Percentiles rank a stretch among this genome's conserved stretches.
Evolutionary conservation across 352 stramenopile species (phyloP).

Genomic region (Stramenopiles sp.): DNA sequence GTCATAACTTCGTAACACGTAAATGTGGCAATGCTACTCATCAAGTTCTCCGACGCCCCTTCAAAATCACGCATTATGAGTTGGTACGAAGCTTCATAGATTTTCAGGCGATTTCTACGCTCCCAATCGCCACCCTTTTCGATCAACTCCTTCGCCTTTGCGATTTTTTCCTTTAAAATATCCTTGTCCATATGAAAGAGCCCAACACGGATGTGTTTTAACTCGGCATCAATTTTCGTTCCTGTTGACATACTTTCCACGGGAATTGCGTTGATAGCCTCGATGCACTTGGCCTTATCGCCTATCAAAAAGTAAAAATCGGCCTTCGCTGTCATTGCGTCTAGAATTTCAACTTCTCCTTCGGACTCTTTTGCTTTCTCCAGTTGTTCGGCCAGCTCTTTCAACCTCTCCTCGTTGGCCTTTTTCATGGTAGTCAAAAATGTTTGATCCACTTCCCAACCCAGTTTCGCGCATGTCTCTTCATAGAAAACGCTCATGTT

Average conservation of each 20-base stretch:
- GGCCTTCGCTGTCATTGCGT: slow-evolving; percentile 72
- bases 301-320: slow-evolving; percentile 76
- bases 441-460: slow-evolving; percentile 37
- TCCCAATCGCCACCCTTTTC: slow-evolving; percentile 95
- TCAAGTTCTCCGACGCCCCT: slow-evolving; percentile 69
- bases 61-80: slow-evolving; percentile 79
- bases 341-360: slow-evolving; percentile 91
- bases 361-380: slow-evolving; percentile 80
- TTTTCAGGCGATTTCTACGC: slow-evolving; percentile 89
- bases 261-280: slow-evolving; percentile 62
- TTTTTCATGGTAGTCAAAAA: slow-evolving; percentile 38
- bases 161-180: slow-evolving; percentile 56
- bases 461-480: slow-evolving; percentile 40
- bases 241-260: slow-evolving; percentile 84
- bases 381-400: slow-evolving; percentile 54
- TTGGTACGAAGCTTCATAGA: slow-evolving; percentile 84
- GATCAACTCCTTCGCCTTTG: slow-evolving; percentile 63
- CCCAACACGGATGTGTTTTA: slow-evolving; percentile 58
- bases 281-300: slow-evolving; percentile 64
- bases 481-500: slow-evolving; percentile 37
- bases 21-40: slow-evolving; percentile 92
- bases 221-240: slow-evolving; percentile 88
- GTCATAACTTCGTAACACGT: slow-evolving; percentile 88
- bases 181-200: slow-evolving; percentile 60
- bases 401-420: slow-evolving; percentile 43